phyloP scores from a whole-genome alignment of 2,329 filamentous ascomycete genomes.

The Rhinocladiella similis region DNA sequence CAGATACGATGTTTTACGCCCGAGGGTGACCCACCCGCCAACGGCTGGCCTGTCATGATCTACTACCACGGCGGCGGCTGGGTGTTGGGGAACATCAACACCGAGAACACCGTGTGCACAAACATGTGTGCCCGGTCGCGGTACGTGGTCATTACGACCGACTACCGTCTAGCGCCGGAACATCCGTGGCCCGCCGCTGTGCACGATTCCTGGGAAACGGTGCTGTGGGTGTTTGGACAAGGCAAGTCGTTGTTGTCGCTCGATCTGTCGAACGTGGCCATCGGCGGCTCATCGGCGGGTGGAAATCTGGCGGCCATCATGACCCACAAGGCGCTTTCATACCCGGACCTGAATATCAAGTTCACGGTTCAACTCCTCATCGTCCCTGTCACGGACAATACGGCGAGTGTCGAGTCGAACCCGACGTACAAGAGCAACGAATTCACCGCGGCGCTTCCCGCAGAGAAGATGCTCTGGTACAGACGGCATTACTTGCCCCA shows the following conservation, averaged over 20 bases:
- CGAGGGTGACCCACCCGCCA: constrained; percentile 39
- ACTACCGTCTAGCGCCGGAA: constrained; percentile 48
- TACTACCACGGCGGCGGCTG: constrained; percentile 62
- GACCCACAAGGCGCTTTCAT: constrained; percentile 46
- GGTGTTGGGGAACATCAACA: constrained; percentile 59
- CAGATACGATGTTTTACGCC: constrained; percentile 54
- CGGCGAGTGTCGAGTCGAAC: constrained; percentile 38
- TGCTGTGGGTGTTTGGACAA: neutral
- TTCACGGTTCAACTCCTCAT: constrained; percentile 55
- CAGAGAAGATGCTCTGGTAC: constrained; percentile 60
- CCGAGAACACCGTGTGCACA: constrained; percentile 59
- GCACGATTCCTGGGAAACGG: constrained; percentile 1
- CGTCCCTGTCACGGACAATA: constrained; percentile 61
- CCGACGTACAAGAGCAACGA: constrained; percentile 46
- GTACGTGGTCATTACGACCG: constrained; percentile 56
- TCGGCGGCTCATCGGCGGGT: constrained; percentile 53
- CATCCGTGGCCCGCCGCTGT: neutral
- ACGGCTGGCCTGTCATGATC: constrained; percentile 57
- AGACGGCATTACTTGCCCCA: constrained; percentile 54
- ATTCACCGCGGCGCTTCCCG: constrained; percentile 52
- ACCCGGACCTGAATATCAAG: constrained; percentile 28
- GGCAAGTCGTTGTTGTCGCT: neutral
- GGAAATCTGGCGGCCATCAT: constrained; percentile 54
- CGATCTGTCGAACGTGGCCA: constrained; percentile 46
- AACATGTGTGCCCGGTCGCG: constrained; percentile 53